Percentiles rank a stretch among this genome's conserved stretches.
Evolutionary conservation across 805 yeast species (phyloP).

Genomic region (Saccharomyces mikatae): DNA sequence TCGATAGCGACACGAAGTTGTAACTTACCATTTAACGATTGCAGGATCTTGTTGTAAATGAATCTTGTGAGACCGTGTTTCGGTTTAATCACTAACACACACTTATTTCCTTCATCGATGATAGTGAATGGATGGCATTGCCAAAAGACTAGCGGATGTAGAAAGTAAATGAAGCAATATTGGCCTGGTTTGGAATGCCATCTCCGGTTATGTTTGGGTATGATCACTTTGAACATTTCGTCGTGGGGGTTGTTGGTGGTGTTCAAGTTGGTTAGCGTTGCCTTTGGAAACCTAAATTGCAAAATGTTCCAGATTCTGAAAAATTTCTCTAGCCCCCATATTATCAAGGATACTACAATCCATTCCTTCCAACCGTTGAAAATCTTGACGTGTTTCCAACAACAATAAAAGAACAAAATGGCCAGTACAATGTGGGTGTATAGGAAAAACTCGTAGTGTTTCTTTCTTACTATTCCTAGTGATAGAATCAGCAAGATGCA

Average conservation of each 20-base stretch:
- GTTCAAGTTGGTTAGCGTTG: constrained; percentile 12
- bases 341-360: constrained; percentile 31
- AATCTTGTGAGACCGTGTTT: constrained; percentile 42
- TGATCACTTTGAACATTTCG: constrained; percentile 14
- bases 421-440: constrained; percentile 37
- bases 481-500: constrained; percentile 28
- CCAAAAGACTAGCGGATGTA: constrained; percentile 41
- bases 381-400: constrained; percentile 41
- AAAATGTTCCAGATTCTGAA: constrained; percentile 31
- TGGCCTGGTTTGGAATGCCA: constrained; percentile 41
- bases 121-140: constrained; percentile 54
- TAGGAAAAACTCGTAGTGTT: constrained; percentile 40
- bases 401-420: constrained; percentile 35
- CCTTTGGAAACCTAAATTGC: constrained; percentile 14
- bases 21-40: constrained; percentile 22
- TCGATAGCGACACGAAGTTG: constrained; percentile 40
- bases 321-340: constrained; percentile 39
- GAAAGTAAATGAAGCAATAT: constrained; percentile 39
- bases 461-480: constrained; percentile 28
- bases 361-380: constrained; percentile 36
- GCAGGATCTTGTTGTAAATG: constrained; percentile 28
- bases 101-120: constrained; percentile 33
- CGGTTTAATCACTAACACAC: constrained; percentile 37
- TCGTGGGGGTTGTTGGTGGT: constrained; percentile 1
- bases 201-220: constrained; percentile 9